phyloP scores from a whole-genome alignment of 2,329 filamentous ascomycete species.

The Onygenales sp. region DNA sequence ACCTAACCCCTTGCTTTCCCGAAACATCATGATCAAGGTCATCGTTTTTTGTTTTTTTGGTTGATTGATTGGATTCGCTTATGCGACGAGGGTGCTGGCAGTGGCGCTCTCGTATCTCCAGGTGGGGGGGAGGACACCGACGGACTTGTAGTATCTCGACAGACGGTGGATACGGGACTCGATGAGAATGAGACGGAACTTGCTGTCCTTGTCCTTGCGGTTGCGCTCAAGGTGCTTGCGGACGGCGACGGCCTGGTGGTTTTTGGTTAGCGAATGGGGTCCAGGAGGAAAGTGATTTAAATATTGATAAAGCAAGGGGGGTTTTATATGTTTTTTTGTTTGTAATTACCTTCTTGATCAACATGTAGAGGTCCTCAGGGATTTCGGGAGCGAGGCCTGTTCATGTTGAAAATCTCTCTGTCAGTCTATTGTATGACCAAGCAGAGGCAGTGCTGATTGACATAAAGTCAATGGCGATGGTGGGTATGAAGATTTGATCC shows the following conservation, averaged over 20 bases:
- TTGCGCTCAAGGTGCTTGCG: constrained; percentile 99
- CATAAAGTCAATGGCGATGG: neutral
- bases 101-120: constrained; percentile 99
- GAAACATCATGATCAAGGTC: neutral
- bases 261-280: neutral
- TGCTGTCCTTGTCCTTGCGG: constrained; percentile 99
- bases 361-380: constrained; percentile 99
- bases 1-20: neutral
- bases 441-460: constrained; percentile 57
- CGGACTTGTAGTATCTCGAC: constrained; percentile 99
- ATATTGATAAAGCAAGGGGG: neutral
- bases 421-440: constrained; percentile 69
- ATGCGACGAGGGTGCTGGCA: constrained; percentile 86
- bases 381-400: constrained; percentile 97
- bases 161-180: constrained; percentile 99
- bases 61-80: constrained; percentile 35
- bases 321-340: neutral
- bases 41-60: neutral
- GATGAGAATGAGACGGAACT: constrained; percentile 99
- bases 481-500: neutral
- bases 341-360: constrained; percentile 92
- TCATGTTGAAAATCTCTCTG: constrained; percentile 59
- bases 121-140: constrained; percentile 71
- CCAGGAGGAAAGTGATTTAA: neutral
- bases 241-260: constrained; percentile 74